Percentiles rank a stretch among this genome's conserved stretches.
Conservation (phyloP, 768 basidiomycete species). For the Boletus reticulatus region DNA sequence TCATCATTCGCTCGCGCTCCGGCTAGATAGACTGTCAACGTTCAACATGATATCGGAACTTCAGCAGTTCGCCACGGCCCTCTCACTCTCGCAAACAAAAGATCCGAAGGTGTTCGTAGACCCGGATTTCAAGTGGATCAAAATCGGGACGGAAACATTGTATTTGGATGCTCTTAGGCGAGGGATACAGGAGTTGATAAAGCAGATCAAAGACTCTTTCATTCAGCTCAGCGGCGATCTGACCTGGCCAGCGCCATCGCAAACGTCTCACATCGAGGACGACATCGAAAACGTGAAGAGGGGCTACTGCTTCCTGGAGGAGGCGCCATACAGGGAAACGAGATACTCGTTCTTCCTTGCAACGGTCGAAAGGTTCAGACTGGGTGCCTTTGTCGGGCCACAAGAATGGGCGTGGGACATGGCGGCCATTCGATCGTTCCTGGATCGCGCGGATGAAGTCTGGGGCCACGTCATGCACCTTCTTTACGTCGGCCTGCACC, state of each 20-base stretch:
- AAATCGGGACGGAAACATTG: not conserved
- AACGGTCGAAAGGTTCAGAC: not conserved
- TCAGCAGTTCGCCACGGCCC: not conserved
- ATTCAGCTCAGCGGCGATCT: not conserved
- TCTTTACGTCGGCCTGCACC: not conserved
- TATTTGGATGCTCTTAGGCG: not conserved
- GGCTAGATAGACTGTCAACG: not conserved
- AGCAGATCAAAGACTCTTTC: not conserved
- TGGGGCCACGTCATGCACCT: not conserved
- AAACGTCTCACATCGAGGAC: too few species aligned
- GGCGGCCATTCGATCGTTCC: not conserved
- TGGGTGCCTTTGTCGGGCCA: not conserved
- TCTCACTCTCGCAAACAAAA: not conserved
- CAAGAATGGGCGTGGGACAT: not conserved
- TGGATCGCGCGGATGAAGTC: not conserved
- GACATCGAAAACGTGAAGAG: not conserved
- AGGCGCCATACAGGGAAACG: not conserved
- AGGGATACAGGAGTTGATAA: not conserved
- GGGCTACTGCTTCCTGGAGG: not conserved
- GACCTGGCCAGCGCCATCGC: not conserved
- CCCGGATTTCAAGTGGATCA: not conserved
- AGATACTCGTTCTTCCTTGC: not conserved
- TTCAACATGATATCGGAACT: not conserved
- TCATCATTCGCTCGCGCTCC: too few species aligned
- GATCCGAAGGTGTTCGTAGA: not conserved